Evolutionary conservation across 495 filamentous ascomycete genomes (phyloP).

Genomic region (Annulohypoxylon maeteangense): DNA sequence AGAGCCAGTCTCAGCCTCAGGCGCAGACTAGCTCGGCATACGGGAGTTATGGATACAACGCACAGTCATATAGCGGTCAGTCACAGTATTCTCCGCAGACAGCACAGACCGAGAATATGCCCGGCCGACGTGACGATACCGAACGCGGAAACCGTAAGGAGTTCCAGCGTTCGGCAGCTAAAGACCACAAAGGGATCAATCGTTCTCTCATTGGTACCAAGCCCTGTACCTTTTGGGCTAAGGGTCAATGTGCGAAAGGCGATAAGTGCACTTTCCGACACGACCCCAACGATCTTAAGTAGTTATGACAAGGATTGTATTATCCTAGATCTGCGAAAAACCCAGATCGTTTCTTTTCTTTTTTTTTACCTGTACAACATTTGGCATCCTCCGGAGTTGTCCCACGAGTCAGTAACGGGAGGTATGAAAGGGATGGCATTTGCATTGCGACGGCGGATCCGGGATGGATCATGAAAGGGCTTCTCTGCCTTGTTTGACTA

Average conservation of each 20-base stretch:
- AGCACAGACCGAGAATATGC: constrained; percentile 1
- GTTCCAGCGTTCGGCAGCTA: constrained; percentile 22
- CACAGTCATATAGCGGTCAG: constrained; percentile 27
- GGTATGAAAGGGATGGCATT: constrained; percentile 5
- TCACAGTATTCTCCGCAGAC: constrained; percentile 26
- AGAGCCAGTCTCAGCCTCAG: constrained; percentile 37
- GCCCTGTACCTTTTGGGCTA: constrained; percentile 80
- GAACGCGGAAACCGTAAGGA: constrained; percentile 45
- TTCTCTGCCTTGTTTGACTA: background rate
- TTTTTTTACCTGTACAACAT: constrained; percentile 27
- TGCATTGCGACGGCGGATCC: constrained; percentile 12
- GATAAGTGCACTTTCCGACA: constrained; percentile 88
- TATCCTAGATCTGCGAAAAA: background rate
- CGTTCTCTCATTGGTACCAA: constrained; percentile 61
- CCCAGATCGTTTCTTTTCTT: background rate
- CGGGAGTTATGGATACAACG: constrained; percentile 19
- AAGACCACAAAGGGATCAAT: constrained; percentile 56
- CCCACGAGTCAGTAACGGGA: background rate
- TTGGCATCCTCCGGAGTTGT: constrained; percentile 23
- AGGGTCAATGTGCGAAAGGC: constrained; percentile 85
- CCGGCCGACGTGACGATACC: constrained; percentile 36
- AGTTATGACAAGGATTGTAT: background rate
- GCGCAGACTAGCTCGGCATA: constrained; percentile 32
- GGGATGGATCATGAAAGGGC: constrained; percentile 1
- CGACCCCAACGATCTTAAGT: constrained; percentile 51